These are phyloP conservation scores for Mycena venus DNA, from an alignment of 768 basidiomycete genomes.

Conservation along the genomic window DNA sequence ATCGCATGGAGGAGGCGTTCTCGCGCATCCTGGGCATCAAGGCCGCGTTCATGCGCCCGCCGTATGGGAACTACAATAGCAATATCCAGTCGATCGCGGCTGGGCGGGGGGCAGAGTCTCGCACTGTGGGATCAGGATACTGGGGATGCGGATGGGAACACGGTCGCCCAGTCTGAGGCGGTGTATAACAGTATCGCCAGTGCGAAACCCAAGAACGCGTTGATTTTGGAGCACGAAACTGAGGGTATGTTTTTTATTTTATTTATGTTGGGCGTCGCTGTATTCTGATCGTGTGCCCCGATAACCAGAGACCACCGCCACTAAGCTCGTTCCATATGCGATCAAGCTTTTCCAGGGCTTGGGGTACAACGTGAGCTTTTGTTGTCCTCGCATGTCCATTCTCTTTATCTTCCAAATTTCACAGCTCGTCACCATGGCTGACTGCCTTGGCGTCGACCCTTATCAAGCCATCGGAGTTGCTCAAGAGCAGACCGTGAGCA, in stretches of 20 bases:
- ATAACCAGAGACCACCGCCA: neutral
- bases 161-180: neutral
- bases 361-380: neutral
- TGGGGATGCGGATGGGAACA: neutral
- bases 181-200: neutral
- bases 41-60: conserved; percentile 56
- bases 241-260: neutral
- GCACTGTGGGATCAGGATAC: neutral
- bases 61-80: conserved; percentile 59
- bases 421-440: neutral
- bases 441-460: neutral
- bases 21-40: conserved; percentile 47
- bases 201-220: neutral
- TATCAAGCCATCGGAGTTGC: neutral
- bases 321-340: neutral
- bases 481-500: neutral
- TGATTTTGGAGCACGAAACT: neutral
- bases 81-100: conserved; percentile 37
- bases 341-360: neutral
- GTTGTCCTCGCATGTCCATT: neutral
- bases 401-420: neutral
- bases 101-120: neutral
- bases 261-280: neutral
- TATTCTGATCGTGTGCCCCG: no score
- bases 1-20: conserved; percentile 44